Conservation (phyloP, 2,329 filamentous ascomycete species). For the Botrytis byssoidea region DNA sequence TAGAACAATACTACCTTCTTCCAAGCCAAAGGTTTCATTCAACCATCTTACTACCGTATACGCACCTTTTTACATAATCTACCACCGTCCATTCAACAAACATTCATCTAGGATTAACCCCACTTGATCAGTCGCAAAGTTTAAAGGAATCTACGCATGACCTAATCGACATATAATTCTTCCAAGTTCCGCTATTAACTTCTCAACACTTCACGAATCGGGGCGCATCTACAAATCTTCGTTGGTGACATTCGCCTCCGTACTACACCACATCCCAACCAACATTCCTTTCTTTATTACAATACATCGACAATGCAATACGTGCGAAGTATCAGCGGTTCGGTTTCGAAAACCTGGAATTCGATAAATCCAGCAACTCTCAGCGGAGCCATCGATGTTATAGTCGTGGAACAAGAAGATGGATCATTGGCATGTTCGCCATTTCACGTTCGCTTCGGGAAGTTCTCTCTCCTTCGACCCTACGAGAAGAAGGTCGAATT, state of each 20-base stretch:
- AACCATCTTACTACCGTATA: background rate
- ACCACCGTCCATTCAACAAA: conserved; percentile 10
- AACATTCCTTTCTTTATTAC: background rate
- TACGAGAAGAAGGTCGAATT: conserved; percentile 99
- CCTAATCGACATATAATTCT: conserved; percentile 4
- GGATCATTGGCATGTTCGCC: conserved; percentile 87
- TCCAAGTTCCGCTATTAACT: conserved; percentile 1
- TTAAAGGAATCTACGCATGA: conserved; percentile 8
- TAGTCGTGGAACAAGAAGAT: conserved; percentile 95
- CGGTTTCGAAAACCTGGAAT: conserved; percentile 98
- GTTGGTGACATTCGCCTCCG: conserved; percentile 13
- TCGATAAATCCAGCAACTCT: conserved; percentile 97
- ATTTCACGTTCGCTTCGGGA: conserved; percentile 98
- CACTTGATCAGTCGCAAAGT: conserved; percentile 10
- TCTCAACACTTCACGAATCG: background rate
- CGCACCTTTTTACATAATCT: conserved; percentile 17
- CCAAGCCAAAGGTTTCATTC: background rate
- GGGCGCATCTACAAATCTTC: conserved; percentile 4
- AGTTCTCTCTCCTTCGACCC: conserved; percentile 91
- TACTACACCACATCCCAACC: conserved; percentile 12
- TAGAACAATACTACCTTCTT: background rate
- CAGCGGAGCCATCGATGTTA: conserved; percentile 97
- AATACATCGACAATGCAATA: conserved; percentile 74
- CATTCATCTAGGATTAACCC: background rate
- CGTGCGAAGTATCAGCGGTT: conserved; percentile 91